Percentiles rank a stretch among this genome's conserved stretches.
Conservation (phyloP, 192 early-diverging fungal species). For the Spinellus fusiger region DNA sequence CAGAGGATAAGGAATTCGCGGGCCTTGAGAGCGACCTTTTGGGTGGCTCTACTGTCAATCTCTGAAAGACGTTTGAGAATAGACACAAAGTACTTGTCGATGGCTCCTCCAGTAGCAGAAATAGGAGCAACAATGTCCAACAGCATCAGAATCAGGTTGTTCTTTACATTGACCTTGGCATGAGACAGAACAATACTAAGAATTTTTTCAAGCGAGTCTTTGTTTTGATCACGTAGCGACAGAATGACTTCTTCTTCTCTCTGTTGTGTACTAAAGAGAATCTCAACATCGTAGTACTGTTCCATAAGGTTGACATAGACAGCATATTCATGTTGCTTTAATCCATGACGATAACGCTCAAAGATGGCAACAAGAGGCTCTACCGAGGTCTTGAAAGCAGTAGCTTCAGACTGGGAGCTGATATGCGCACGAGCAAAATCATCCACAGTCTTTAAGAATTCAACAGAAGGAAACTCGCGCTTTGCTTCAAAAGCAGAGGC, state of each 20-base stretch:
- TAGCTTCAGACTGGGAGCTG: constrained; percentile 58
- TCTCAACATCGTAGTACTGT: constrained; percentile 81
- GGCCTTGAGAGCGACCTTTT: constrained; percentile 90
- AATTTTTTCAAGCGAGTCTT: constrained; percentile 70
- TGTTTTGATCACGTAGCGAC: constrained; percentile 79
- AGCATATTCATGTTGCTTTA: constrained; percentile 68
- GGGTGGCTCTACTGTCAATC: constrained; percentile 64
- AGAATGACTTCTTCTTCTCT: constrained; percentile 84
- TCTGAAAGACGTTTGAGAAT: constrained; percentile 76
- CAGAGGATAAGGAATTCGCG: constrained; percentile 91
- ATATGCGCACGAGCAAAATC: constrained; percentile 37
- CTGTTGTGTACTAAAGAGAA: constrained; percentile 64
- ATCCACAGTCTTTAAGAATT: constrained; percentile 60
- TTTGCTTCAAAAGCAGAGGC: constrained; percentile 32
- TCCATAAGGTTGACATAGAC: constrained; percentile 74
- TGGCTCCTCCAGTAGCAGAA: constrained; percentile 44
- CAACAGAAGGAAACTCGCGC: constrained; percentile 65
- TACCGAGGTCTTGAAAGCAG: constrained; percentile 54
- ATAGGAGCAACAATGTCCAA: constrained; percentile 77
- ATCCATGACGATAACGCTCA: constrained; percentile 63
- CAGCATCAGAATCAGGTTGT: constrained; percentile 68
- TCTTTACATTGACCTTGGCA: constrained; percentile 74
- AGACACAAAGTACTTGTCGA: constrained; percentile 69
- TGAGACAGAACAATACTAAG: constrained; percentile 72
- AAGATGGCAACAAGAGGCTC: constrained; percentile 64